Evolutionary conservation across 1,284 basidiomycete species (phyloP), one percentile per base, ranked within the genome.

Genomic region (Stygiomarasmius scandens): DNA sequence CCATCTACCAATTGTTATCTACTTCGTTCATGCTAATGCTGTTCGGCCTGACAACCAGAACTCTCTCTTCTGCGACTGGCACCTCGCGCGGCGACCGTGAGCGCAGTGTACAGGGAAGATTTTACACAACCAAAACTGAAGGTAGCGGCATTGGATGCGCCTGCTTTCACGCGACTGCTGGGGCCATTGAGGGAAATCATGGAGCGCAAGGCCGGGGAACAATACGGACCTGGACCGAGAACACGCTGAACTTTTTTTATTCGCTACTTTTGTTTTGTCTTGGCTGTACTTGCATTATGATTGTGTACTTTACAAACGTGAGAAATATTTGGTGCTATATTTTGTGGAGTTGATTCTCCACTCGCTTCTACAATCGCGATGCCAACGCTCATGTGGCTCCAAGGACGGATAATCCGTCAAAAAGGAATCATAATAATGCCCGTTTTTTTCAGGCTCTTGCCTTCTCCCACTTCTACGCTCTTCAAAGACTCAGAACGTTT

Each of bases 81-180:
- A 43, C 93, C 95, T 12, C 89, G 96, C 55, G 95, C 95, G 0
- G 96, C 96, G 4, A 98, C 96, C 5, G 93, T 99, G 49, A 92
- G 92, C 61, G 96, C 96, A 1, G 73, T 87, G 11, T 41, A 41
- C 38, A 41, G 38, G n/a, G 38, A 41, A 41, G 38, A 41, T 41
- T 16, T 41, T 16, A 41, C 14, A 5, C 73, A 77, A 55, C 77
- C 86, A 23, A 92, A 89, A 71, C 81, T 98, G 51, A 93, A 95
- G 69, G 95, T 98, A 23, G 97, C 95, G 22, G 93, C 94, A 4
- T 80, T 99, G 64, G 95, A 95, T 66, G 95, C 95, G 55, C 85
- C 93, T 62, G 93, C 96, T 2, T 99, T 99, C 71, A 98, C 95
- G 6, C 87, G 96, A 51, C 78, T 99, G 27, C 85, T 99, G 38